These are phyloP conservation scores for Bryopsis sp. DNA, from an alignment of 139 green algal species.

Conservation along the genomic window DNA sequence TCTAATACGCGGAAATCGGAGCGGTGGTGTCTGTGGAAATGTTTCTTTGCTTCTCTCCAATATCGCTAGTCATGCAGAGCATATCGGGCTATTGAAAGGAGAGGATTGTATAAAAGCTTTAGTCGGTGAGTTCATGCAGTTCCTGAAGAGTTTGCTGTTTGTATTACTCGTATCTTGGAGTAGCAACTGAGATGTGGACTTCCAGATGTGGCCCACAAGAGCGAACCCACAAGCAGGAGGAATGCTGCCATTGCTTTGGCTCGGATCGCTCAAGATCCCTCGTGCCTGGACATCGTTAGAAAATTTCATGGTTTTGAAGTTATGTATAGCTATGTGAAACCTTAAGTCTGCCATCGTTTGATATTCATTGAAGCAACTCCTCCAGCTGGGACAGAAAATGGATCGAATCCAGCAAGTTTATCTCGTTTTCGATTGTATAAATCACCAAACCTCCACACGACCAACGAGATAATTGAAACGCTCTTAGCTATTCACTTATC, in stretches of 20 bases:
- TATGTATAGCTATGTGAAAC: slow-evolving; percentile 42
- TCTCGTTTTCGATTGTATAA: too few relatives aligned
- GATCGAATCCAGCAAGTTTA: too few relatives aligned
- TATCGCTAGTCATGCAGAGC: background rate
- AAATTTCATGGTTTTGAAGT: slow-evolving; percentile 60
- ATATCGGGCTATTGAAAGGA: background rate
- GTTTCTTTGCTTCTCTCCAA: slow-evolving; percentile 1
- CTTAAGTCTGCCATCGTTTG: background rate
- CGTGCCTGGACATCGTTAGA: slow-evolving; percentile 35
- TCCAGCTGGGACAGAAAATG: too few relatives aligned
- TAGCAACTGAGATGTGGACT: background rate
- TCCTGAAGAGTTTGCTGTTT: background rate
- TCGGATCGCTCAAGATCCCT: slow-evolving; percentile 32
- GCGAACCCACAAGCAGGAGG: slow-evolving; percentile 29
- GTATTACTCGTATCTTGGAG: too few relatives aligned
- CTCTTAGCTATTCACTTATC: too few relatives aligned
- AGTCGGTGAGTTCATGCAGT: background rate
- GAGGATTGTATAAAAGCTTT: background rate
- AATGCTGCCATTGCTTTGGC: slow-evolving; percentile 60
- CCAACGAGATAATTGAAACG: too few relatives aligned
- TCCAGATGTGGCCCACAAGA: slow-evolving; percentile 30
- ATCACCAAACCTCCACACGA: too few relatives aligned
- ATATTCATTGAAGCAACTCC: too few relatives aligned
- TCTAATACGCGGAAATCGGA: too few relatives aligned
- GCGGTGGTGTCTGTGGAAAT: background rate